Conservation (phyloP, 345 rosid genomes). For the Excoecaria agallocha region DNA sequence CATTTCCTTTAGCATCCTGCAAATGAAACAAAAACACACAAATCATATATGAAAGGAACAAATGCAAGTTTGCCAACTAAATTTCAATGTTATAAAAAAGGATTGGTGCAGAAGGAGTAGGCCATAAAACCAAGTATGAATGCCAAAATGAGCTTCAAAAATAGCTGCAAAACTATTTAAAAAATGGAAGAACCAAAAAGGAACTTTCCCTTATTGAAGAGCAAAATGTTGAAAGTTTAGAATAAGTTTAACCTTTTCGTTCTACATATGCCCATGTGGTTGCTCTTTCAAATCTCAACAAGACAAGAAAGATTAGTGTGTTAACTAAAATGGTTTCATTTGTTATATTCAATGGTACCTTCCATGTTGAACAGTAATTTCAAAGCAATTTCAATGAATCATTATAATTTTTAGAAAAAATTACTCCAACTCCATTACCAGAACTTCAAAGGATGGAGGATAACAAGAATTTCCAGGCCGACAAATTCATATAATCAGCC, state of each 20-base stretch:
- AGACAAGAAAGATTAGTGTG: background rate
- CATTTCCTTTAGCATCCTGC: constrained; percentile 31
- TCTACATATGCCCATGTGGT: background rate
- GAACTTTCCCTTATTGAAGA: background rate
- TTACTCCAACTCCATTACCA: background rate
- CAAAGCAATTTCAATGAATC: background rate
- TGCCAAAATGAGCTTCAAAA: background rate
- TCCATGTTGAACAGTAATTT: background rate
- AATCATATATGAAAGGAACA: background rate
- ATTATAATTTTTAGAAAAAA: background rate
- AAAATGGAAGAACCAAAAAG: too few relatives aligned
- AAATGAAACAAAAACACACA: background rate
- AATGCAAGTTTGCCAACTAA: background rate
- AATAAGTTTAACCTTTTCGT: too few relatives aligned
- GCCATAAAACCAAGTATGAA: background rate
- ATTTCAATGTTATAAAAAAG: background rate
- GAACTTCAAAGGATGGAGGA: background rate
- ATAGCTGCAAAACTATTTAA: too few relatives aligned
- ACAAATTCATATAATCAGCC: background rate
- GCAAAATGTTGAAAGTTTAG: too few relatives aligned
- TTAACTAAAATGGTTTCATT: background rate
- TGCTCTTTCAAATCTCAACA: background rate
- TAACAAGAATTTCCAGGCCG: background rate
- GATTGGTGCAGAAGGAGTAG: background rate
- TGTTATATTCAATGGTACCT: too few relatives aligned